Base-by-base conservation (phyloP, 257 asterid species). In the Solanum gracilifrons region DNA sequence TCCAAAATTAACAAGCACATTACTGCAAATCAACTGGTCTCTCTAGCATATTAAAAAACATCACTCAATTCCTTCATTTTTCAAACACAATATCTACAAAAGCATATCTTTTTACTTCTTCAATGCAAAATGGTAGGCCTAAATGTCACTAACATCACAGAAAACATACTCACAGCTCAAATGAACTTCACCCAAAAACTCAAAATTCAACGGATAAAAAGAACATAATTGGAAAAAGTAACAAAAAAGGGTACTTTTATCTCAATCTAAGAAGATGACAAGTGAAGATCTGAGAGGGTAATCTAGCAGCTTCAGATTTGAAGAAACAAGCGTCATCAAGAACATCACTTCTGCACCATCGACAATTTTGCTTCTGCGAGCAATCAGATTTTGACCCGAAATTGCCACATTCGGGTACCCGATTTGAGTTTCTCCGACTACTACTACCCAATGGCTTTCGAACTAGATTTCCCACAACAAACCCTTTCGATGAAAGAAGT, bases 241-340 rank as follows among this genome's bases (percentile, higher is more conserved):
- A 39, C 11, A 39, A 3, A 86, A 43, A 58, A 35, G 3, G 58
- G 35, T 7, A 11, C 23, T 25, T 82, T 48, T 29, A 41, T 79
- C 85, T 43, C 27, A 43, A 16, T 82, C 69, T 82, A 48, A 10
- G 16, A 29, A 48, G 88, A 87, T 90, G 73, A 43, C 92, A 91
- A 31, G 51, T 31, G 82, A 88, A 91, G 89, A 91, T 86, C 84
- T 91, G 91, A 37, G 91, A 87, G 46, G 92, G 92, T 85, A 91
- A 80, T 32, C 91, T 90, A 89, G 84, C 82, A 86, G 93, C 93
- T 84, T 91, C 93, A 51, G 88, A 48, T 39, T 86, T 88, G 88
- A 88, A 83, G 89, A 91, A 91, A 86, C 93, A 91, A 6, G 72
- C 60, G 72, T 91, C 92, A 64, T 91, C 92, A 29, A 91, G 71